Conservation (phyloP, 441 rosid species). For the Pelargonium myrrhifolium region DNA sequence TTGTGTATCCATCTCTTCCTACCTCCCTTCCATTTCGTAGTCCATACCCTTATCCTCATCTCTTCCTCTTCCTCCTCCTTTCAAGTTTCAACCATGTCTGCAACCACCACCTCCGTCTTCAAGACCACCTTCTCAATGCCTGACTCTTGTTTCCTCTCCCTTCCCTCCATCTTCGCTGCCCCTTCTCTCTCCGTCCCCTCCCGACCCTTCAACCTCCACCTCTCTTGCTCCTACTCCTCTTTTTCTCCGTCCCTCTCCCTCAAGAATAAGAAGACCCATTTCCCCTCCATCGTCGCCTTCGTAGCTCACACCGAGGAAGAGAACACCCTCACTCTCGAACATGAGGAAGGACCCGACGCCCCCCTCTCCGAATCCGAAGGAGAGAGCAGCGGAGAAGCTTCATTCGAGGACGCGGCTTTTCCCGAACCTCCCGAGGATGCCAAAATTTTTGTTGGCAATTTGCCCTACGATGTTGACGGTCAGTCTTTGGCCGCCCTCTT, state of each 20-base stretch:
- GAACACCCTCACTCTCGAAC: not conserved
- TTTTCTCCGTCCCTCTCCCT: not conserved
- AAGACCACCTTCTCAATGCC: slow-evolving; percentile 7
- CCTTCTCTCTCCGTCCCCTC: not conserved
- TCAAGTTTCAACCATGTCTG: not conserved
- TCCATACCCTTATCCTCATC: slow-evolving; percentile 9
- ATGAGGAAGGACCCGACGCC: not conserved
- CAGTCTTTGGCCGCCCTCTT: slow-evolving; percentile 18
- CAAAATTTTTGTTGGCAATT: slow-evolving; percentile 21
- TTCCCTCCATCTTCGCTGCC: not conserved
- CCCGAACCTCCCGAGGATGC: slow-evolving; percentile 19
- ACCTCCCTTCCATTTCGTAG: not conserved
- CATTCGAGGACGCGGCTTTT: not conserved
- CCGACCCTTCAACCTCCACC: not conserved
- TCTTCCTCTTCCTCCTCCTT: not conserved
- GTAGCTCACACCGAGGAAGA: slow-evolving; percentile 10
- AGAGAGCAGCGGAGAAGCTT: not conserved
- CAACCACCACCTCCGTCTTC: not conserved
- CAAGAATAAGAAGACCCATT: not conserved
- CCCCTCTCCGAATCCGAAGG: not conserved
- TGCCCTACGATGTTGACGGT: slow-evolving; percentile 20
- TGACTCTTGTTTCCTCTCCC: not conserved
- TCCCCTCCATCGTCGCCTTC: not conserved
- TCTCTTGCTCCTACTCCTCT: slow-evolving; percentile 2
- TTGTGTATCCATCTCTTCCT: not conserved